A percentile compares a stretch with the other conserved stretches of the same genome.
Conservation (phyloP, 306 rosid genomes). For the Gastrolobium villosum region DNA sequence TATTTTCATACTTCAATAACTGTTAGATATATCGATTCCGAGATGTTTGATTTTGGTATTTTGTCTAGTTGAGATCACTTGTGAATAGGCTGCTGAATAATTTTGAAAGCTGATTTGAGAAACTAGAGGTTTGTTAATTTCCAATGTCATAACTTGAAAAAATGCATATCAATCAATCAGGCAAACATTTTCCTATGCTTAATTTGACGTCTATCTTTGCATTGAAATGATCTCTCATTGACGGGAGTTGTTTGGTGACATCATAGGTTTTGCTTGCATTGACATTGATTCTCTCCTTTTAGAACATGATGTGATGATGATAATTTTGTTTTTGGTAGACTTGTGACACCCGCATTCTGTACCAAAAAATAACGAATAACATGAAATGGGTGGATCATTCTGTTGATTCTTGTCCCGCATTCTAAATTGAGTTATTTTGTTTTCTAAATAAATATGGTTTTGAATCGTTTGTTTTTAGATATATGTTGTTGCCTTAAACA, state of each 20-base stretch:
- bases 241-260: neutral
- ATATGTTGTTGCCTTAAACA: no score
- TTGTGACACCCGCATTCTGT: neutral
- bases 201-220: neutral
- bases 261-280: slow-evolving; percentile 17
- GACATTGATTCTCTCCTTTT: neutral
- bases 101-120: neutral
- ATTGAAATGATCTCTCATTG: neutral
- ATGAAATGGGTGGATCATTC: neutral
- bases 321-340: neutral
- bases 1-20: neutral
- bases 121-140: neutral
- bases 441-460: neutral
- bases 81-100: neutral
- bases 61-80: neutral
- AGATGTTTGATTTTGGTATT: neutral
- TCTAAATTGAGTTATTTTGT: neutral
- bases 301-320: no score
- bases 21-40: neutral
- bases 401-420: neutral
- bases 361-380: neutral
- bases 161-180: neutral
- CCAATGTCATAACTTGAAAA: neutral
- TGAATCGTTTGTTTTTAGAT: neutral
- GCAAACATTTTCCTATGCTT: neutral